Conservation (phyloP, 2,329 filamentous ascomycete genomes). For the Penicillium sp. region DNA sequence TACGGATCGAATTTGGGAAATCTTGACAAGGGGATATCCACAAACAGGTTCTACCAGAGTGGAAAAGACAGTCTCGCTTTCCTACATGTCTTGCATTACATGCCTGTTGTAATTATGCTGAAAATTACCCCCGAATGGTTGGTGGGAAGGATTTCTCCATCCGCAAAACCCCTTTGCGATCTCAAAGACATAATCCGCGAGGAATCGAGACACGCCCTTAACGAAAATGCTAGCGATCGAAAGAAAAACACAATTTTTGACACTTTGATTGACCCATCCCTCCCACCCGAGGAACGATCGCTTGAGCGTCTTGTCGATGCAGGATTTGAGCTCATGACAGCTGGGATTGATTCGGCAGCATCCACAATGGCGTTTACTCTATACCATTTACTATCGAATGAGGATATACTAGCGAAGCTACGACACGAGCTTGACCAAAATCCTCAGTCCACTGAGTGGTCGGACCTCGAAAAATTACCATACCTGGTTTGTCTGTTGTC, state of each 20-base stretch:
- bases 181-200: background rate
- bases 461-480: conserved; percentile 23
- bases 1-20: conserved; percentile 11
- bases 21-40: background rate
- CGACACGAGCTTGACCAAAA: conserved; percentile 16
- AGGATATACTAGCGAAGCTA: conserved; percentile 13
- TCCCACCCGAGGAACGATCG: conserved; percentile 12
- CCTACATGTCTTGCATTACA: conserved; percentile 14
- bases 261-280: background rate
- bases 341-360: conserved; percentile 29
- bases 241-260: background rate
- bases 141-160: background rate
- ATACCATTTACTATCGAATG: conserved; percentile 7
- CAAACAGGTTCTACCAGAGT: background rate
- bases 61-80: conserved; percentile 6
- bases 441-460: conserved; percentile 14
- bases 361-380: conserved; percentile 22
- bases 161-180: background rate
- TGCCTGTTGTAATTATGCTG: conserved; percentile 8
- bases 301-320: conserved; percentile 20
- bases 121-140: background rate
- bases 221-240: background rate
- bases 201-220: background rate
- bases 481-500: conserved; percentile 6
- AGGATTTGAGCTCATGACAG: conserved; percentile 22